A percentile compares a stretch with the other conserved stretches of the same genome.
Evolutionary conservation across 306 rosid genomes (phyloP).

Genomic region (Senna tora): DNA sequence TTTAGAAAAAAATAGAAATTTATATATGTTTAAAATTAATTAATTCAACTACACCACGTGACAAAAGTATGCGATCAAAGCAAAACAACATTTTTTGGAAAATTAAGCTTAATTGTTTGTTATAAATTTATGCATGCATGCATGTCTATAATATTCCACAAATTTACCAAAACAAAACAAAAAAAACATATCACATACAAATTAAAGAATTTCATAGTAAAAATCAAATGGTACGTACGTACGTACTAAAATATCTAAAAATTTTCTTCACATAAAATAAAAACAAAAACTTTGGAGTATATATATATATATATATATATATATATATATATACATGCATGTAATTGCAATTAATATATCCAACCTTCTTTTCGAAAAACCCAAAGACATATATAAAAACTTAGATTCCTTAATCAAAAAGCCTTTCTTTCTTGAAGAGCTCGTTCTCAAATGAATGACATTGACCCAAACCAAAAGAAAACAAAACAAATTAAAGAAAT

Average conservation of each 20-base stretch:
- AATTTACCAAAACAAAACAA: no score
- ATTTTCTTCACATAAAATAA: no score
- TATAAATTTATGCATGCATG: no score
- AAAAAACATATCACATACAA: no score
- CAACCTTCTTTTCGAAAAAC: constrained; percentile 50
- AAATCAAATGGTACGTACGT: no score
- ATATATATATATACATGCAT: no score
- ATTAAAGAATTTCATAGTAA: no score
- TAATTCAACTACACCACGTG: constrained; percentile 31
- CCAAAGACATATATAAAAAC: constrained; percentile 45
- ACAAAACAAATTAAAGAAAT: constrained; percentile 2
- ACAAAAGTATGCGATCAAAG: not conserved
- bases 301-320: no score
- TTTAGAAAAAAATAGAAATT: not conserved
- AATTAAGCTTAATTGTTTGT: not conserved
- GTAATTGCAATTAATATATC: no score
- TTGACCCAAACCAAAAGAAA: constrained; percentile 26
- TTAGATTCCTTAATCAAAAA: constrained; percentile 45
- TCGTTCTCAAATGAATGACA: constrained; percentile 22
- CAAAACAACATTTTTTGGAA: constrained; percentile 18
- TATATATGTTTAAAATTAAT: not conserved
- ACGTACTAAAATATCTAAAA: no score
- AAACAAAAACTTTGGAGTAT: constrained; percentile 28
- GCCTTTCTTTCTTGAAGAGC: constrained; percentile 29
- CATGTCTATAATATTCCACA: no score